Percentiles rank a stretch among this genome's conserved stretches.
Evolutionary conservation across 129 eudicot species (phyloP).

Genomic region (Chrysanthemum makinoi): DNA sequence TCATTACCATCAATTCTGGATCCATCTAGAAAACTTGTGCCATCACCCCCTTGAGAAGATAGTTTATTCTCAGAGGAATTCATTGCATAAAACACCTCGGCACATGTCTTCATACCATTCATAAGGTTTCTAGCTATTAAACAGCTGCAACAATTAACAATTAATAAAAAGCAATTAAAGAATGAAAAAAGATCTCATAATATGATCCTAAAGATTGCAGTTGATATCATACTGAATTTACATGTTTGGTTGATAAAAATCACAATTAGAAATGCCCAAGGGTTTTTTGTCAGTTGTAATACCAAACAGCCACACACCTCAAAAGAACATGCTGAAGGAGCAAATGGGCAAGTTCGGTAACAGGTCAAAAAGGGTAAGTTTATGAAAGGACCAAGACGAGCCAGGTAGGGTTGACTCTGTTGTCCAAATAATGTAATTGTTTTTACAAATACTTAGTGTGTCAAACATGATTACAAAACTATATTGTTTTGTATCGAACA

Average conservation of each 20-base stretch:
- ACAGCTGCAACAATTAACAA: conserved; percentile 63
- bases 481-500: neutral
- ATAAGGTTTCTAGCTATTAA: conserved; percentile 89
- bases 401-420: neutral
- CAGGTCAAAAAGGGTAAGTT: neutral
- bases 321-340: neutral
- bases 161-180: neutral
- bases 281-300: neutral
- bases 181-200: conserved; percentile 5
- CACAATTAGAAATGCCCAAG: neutral
- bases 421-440: neutral
- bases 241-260: conserved; percentile 1
- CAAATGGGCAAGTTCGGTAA: neutral
- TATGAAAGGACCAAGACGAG: neutral
- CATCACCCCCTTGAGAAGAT: conserved; percentile 57
- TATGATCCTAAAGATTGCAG: neutral
- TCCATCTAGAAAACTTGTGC: conserved; percentile 46
- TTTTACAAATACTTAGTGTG: neutral
- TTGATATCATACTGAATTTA: neutral
- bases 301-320: conserved; percentile 1
- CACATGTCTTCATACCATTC: conserved; percentile 86
- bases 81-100: conserved; percentile 77
- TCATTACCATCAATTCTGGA: conserved; percentile 63
- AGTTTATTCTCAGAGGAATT: conserved; percentile 57
- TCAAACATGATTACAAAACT: neutral